A percentile compares a stretch with the other conserved stretches of the same genome.
These are phyloP conservation scores for Phaffomyces opuntiae DNA, from an alignment of 805 yeast species.

Conservation along the genomic window DNA sequence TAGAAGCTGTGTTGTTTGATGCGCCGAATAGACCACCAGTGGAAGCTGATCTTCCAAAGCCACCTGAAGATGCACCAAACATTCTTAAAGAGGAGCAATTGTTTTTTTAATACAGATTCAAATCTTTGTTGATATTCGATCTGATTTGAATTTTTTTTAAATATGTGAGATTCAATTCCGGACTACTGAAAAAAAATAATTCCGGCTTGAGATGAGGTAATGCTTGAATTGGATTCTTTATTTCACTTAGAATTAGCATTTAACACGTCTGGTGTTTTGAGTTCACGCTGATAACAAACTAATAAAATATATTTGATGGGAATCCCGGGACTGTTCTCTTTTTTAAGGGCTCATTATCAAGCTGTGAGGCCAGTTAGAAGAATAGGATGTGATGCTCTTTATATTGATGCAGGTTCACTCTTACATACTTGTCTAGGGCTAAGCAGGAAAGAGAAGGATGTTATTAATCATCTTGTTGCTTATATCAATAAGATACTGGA, in stretches of 20 bases:
- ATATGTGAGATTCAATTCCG: neutral
- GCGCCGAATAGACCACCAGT: constrained; percentile 21
- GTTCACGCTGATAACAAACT: too few species aligned
- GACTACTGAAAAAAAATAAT: too few species aligned
- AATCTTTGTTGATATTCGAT: neutral
- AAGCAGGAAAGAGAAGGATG: constrained; percentile 52
- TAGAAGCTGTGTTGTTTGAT: constrained; percentile 12
- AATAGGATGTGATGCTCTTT: constrained; percentile 75
- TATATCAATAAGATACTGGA: neutral
- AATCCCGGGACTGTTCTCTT: constrained; percentile 15
- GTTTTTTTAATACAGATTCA: too few species aligned
- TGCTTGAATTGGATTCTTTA: too few species aligned
- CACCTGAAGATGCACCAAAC: constrained; percentile 16
- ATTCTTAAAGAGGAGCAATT: constrained; percentile 1
- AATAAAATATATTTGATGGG: constrained; percentile 8
- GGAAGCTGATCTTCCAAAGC: constrained; percentile 19
- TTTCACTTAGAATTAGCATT: too few species aligned
- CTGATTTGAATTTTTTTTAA: neutral
- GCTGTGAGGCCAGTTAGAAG: neutral
- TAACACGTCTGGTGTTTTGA: too few species aligned
- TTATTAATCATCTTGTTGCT: constrained; percentile 49
- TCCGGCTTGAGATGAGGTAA: too few species aligned
- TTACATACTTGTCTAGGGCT: constrained; percentile 83
- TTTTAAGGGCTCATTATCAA: constrained; percentile 2
- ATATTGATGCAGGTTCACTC: constrained; percentile 91